Conservation (phyloP, 2,329 filamentous ascomycete genomes). For the Neonectria coccinea region DNA sequence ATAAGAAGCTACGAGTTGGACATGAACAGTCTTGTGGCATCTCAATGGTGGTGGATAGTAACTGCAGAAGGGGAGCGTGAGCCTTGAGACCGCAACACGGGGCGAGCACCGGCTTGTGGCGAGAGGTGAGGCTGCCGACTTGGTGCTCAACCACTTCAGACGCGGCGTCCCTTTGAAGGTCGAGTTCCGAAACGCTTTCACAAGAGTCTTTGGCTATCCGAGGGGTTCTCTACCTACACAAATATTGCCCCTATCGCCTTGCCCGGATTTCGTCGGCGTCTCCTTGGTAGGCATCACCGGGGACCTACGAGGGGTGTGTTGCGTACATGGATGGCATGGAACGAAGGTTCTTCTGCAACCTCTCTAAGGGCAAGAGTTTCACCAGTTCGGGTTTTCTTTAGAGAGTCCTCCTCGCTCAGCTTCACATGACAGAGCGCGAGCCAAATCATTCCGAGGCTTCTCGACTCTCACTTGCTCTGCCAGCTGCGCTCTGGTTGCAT, state of each 20-base stretch:
- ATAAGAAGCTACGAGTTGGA: slow-evolving; percentile 22
- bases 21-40: slow-evolving; percentile 24
- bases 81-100: slow-evolving; percentile 26
- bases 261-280: neutral
- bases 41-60: neutral
- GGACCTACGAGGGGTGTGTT: neutral
- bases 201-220: neutral
- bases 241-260: neutral
- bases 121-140: slow-evolving; percentile 11
- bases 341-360: neutral
- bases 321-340: neutral
- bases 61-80: slow-evolving; percentile 30
- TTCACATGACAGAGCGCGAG: neutral
- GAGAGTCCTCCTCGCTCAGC: neutral
- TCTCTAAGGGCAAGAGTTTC: neutral
- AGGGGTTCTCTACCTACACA: neutral
- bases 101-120: slow-evolving; percentile 31
- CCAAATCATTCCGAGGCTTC: slow-evolving; percentile 2
- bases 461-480: neutral
- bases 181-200: slow-evolving; percentile 6
- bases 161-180: slow-evolving; percentile 9
- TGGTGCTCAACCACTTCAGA: neutral
- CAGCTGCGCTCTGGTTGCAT: slow-evolving; percentile 31
- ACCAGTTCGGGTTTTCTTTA: neutral
- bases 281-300: neutral